Base-by-base conservation (phyloP, 257 asterid genomes). In the Solanum sitiens region DNA sequence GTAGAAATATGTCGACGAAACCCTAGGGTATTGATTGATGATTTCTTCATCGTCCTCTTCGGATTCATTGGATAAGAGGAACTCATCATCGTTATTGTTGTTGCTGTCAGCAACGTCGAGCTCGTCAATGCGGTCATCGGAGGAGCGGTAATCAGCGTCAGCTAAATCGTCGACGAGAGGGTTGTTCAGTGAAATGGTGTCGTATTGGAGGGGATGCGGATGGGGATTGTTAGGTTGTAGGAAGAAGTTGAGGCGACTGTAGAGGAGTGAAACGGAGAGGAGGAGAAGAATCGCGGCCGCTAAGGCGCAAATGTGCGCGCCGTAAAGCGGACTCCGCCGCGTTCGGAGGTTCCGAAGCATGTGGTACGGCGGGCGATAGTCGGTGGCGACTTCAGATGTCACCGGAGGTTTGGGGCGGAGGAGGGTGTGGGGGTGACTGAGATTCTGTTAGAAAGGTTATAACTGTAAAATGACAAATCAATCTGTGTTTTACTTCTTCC, bases 61-160 rank as follows among this genome's bases (percentile, higher is more conserved):
- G 8, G 74, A 93, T 23, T 92, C 93, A 18, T 82, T 50, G 70
- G 70, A 50, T 20, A 82, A 50, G 32, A 89, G 90, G 87, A 88
- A 79, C 56, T 93, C 98, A 21, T 91, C 98, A 76, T 86, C 86
- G 61, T 84, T 91, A 89, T 73, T 91, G 67, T 56, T 87, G 33
- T 65, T 86, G 79, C 87, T 89, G 65, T 86, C 90, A 89, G 92
- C 93, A 86, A 95, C 97, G 82, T 97, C 99, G 3, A 93, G 95
- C 91, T 93, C 98, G 90, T 97, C 99, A 56, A 97, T 97, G 87
- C 98, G 99, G 68, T 97, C 99, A n/a, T 94, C 98, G 75, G 96
- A 89, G 76, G 88, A 87, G 13, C 84, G 88, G 88, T 88, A 91
- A 92, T 83, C 89, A 27, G 94, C 68, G 25, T 95, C 98, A 16